These are phyloP conservation scores for Psilocybe cubensis DNA, from an alignment of 768 basidiomycete genomes.

Conservation along the genomic window DNA sequence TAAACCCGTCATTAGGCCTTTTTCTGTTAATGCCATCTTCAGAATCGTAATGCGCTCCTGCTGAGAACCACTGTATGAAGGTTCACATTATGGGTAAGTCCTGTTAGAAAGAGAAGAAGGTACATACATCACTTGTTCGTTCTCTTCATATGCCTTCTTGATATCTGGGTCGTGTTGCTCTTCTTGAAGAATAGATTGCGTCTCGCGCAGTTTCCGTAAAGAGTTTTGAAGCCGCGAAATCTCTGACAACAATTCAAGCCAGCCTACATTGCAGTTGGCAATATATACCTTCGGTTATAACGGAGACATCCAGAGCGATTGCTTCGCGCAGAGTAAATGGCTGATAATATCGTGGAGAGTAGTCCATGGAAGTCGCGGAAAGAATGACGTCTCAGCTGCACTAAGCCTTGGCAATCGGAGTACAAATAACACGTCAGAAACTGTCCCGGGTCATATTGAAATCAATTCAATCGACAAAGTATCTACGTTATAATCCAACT, in stretches of 20 bases:
- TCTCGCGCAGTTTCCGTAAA: conserved; percentile 58
- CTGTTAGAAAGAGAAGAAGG: background rate
- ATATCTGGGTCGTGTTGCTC: conserved; percentile 58
- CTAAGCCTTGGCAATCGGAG: no score
- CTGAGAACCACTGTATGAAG: conserved; percentile 64
- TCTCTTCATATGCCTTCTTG: conserved; percentile 66
- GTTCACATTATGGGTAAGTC: conserved; percentile 2
- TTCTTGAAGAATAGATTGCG: conserved; percentile 55
- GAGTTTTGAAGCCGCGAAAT: conserved; percentile 79
- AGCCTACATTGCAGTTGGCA: background rate
- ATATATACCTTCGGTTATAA: conserved; percentile 70
- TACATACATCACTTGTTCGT: conserved; percentile 69
- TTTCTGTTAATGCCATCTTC: conserved; percentile 64
- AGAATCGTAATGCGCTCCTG: conserved; percentile 76
- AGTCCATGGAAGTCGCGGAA: conserved; percentile 52
- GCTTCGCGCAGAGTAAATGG: conserved; percentile 78
- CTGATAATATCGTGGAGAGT: conserved; percentile 66
- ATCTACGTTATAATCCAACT: background rate
- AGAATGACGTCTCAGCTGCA: background rate
- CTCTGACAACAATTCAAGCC: conserved; percentile 46
- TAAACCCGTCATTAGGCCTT: conserved; percentile 51
- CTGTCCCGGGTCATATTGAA: no score
- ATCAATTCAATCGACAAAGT: background rate
- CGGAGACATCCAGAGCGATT: conserved; percentile 60
- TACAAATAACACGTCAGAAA: no score